Conservation (phyloP, 495 filamentous ascomycete genomes). For the Arthonia radiata region DNA sequence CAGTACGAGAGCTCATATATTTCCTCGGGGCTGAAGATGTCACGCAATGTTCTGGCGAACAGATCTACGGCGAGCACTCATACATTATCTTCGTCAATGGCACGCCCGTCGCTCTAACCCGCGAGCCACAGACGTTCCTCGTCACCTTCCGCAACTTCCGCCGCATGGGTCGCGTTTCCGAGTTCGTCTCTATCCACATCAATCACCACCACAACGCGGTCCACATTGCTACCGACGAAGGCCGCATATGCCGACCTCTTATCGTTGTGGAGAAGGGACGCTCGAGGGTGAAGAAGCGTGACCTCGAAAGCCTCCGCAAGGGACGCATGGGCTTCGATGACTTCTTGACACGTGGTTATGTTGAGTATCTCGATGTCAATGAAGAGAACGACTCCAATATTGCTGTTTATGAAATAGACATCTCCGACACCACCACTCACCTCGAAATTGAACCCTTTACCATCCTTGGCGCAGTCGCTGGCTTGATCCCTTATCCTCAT, state of each 20-base stretch:
- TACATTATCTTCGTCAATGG: conserved; percentile 91
- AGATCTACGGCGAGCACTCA: conserved; percentile 57
- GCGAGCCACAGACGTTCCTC: conserved; percentile 61
- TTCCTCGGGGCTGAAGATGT: conserved; percentile 61
- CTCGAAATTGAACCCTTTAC: conserved; percentile 96
- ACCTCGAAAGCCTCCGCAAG: conserved; percentile 52
- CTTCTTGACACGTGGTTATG: conserved; percentile 64
- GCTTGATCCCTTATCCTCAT: conserved; percentile 91
- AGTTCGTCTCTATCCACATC: conserved; percentile 86
- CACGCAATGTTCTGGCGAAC: conserved; percentile 40
- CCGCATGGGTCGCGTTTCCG: conserved; percentile 68
- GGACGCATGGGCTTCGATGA: conserved; percentile 76
- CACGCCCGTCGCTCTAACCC: conserved; percentile 64
- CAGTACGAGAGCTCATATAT: conserved; percentile 57
- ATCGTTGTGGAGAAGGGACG: conserved; percentile 78
- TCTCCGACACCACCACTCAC: conserved; percentile 62
- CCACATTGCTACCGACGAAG: conserved; percentile 91
- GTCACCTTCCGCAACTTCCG: conserved; percentile 59
- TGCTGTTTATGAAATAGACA: conserved; percentile 62
- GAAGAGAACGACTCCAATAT: conserved; percentile 94
- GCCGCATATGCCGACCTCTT: conserved; percentile 78
- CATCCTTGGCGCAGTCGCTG: conserved; percentile 87
- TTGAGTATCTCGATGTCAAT: conserved; percentile 94
- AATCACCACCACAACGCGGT: conserved; percentile 78
- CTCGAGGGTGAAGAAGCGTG: conserved; percentile 47